These are phyloP conservation scores for Penicillium desertorum DNA, from an alignment of 495 filamentous ascomycete genomes.

Conservation along the genomic window DNA sequence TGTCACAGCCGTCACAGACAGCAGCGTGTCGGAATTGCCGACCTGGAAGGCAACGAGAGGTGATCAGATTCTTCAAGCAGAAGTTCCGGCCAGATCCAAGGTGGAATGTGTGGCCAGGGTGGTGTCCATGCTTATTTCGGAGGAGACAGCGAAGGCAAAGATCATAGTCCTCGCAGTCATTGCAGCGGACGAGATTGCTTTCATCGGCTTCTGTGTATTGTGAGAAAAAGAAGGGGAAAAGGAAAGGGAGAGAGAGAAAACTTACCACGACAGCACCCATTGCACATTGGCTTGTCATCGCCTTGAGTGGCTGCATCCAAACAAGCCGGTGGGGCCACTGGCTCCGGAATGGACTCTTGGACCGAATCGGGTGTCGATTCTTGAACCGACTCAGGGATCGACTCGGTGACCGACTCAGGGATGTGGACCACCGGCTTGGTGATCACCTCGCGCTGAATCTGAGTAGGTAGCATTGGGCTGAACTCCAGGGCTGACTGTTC, in stretches of 20 bases:
- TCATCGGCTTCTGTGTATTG: conserved; percentile 62
- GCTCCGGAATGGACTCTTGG: conserved; percentile 19
- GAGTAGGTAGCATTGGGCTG: conserved; percentile 17
- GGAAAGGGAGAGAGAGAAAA: conserved; percentile 4
- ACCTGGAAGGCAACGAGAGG: conserved; percentile 71
- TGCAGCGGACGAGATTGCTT: conserved; percentile 80
- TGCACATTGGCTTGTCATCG: conserved; percentile 76
- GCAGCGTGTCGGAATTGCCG: conserved; percentile 80
- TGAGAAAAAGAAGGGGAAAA: neutral
- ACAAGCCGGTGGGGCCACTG: conserved; percentile 1
- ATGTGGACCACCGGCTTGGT: conserved; percentile 22
- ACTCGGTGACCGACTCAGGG: conserved; percentile 20
- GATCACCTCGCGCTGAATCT: conserved; percentile 13
- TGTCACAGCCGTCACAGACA: conserved; percentile 93
- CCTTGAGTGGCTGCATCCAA: conserved; percentile 16
- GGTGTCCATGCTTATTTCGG: conserved; percentile 80
- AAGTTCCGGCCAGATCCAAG: conserved; percentile 39
- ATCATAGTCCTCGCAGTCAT: conserved; percentile 83
- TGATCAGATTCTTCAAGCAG: conserved; percentile 45
- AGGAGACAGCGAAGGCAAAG: conserved; percentile 82
- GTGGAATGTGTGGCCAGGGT: conserved; percentile 81
- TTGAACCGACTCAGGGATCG: conserved; percentile 17
- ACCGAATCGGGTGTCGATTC: conserved; percentile 9
- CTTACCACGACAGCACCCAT: conserved; percentile 80
- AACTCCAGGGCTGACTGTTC: neutral